Evolutionary conservation across 345 rosid species (phyloP), one percentile per base, ranked within the genome.

Genomic region (Melaleuca quinquenervia): DNA sequence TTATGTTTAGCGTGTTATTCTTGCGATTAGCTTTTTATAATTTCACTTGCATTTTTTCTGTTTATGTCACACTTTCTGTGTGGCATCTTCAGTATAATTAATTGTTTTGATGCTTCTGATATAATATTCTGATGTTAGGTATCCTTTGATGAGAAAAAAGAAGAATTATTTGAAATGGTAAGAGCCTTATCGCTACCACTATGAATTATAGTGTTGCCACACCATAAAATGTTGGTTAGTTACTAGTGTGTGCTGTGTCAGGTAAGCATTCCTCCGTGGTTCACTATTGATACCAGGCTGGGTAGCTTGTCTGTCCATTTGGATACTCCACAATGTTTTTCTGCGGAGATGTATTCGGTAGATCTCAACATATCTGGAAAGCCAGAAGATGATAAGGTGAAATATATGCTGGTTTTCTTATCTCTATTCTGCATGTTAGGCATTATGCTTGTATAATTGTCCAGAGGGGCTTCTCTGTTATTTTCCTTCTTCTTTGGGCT

Each of bases 251-350:
- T 83, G 22, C 41, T 83, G 41, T 75, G 56, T 86, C 87, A 98
- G 99, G 99, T 98, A 62, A 98, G 99, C 93, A 92, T 98, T 89
- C 99, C 99, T 90, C 94, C 98, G 26, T 98, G 99, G 99, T 98
- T 94, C 91, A 92, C 96, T 58, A 96, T 95, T 89, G 99, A 98
- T 89, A 92, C 98, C 41, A 92, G 98, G 92, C 98, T 96, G 88
- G 99, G 99, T 86, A 93, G 97, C 91, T 93, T 98, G 92, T 95
- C 99, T 75, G 82, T 96, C 84, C 99, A 98, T 92, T 92, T 98
- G 92, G 99, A 98, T 85, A 94, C 97, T 16, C 99, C 99, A 45
- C 99, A 98, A 86, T 98, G 99, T 94, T 98, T 98, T 90, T 92
- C 98, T 20, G 99, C 99, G 1, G 99, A 96, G 92, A 95, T 98